A percentile compares a stretch with the other conserved stretches of the same genome.
These are phyloP conservation scores for Malania oleifera DNA, from an alignment of 164 flowering plant species.

Conservation along the genomic window DNA sequence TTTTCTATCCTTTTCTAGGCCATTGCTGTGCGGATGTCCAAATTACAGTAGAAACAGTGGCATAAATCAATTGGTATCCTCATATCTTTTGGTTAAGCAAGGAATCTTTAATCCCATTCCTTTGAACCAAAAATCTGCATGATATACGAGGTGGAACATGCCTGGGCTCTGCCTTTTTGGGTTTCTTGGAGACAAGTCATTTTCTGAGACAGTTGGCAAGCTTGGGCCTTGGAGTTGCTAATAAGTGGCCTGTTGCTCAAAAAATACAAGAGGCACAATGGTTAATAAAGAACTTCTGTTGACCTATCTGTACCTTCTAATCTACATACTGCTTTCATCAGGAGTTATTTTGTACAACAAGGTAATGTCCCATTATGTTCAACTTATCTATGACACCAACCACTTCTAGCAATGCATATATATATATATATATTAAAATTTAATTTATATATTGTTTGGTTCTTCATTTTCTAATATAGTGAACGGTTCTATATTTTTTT, in stretches of 20 bases:
- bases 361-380: slow-evolving; percentile 5
- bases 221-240: not conserved
- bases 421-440: too few species aligned
- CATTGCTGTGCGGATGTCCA: too few species aligned
- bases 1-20: too few species aligned
- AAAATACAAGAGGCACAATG: slow-evolving; percentile 6
- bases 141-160: too few species aligned
- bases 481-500: not conserved
- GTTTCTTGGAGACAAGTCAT: not conserved
- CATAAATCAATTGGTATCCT: too few species aligned
- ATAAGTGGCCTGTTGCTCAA: not conserved
- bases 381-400: not conserved
- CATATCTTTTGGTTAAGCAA: too few species aligned
- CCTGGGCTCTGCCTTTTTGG: not conserved
- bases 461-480: too few species aligned
- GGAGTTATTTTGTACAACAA: slow-evolving; percentile 27
- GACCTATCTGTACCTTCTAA: slow-evolving; percentile 19
- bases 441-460: too few species aligned
- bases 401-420: too few species aligned
- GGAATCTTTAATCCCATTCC: too few species aligned
- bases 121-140: too few species aligned
- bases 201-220: not conserved
- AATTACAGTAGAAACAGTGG: too few species aligned
- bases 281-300: slow-evolving; percentile 18
- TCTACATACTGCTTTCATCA: slow-evolving; percentile 20